Percentiles rank a stretch among this genome's conserved stretches.
These are phyloP conservation scores for Mariannaea sp. DNA, from an alignment of 2,329 filamentous ascomycete genomes.

Conservation along the genomic window DNA sequence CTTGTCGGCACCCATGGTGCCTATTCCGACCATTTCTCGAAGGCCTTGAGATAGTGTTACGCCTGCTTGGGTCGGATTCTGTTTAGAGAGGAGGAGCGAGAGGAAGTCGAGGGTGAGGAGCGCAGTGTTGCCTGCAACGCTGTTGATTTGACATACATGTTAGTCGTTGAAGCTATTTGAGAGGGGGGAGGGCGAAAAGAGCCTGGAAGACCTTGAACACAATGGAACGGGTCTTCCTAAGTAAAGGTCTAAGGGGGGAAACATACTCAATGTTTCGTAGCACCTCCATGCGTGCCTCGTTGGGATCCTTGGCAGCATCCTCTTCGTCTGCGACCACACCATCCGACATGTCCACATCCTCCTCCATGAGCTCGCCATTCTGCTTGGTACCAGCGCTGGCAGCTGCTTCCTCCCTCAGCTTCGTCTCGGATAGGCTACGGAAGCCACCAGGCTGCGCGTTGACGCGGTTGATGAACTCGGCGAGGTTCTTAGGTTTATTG, in stretches of 20 bases:
- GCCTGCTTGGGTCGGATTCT: constrained; percentile 71
- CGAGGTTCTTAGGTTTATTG: constrained; percentile 65
- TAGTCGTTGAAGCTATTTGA: background rate
- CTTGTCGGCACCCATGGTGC: constrained; percentile 72
- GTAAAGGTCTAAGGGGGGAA: no score
- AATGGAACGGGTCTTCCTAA: no score
- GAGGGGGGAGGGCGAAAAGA: background rate
- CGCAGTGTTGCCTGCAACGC: constrained; percentile 57
- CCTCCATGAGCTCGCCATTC: constrained; percentile 51
- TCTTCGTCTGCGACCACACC: constrained; percentile 48
- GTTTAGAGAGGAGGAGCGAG: constrained; percentile 82
- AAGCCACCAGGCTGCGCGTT: constrained; percentile 81
- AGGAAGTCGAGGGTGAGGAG: constrained; percentile 79
- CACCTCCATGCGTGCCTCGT: constrained; percentile 61
- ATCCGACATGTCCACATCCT: constrained; percentile 53
- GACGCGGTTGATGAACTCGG: constrained; percentile 78
- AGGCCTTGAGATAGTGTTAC: constrained; percentile 72
- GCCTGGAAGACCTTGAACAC: no score
- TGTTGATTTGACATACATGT: constrained; percentile 28
- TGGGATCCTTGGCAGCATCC: constrained; percentile 51
- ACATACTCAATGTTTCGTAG: constrained; percentile 62
- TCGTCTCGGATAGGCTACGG: constrained; percentile 75
- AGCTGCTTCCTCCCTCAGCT: constrained; percentile 70
- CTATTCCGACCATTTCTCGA: constrained; percentile 72
- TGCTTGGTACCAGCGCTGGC: constrained; percentile 48